Percentiles rank a stretch among this genome's conserved stretches.
These are phyloP conservation scores for Microdochium paspali DNA, from an alignment of 2,329 filamentous ascomycete species.

Conservation along the genomic window DNA sequence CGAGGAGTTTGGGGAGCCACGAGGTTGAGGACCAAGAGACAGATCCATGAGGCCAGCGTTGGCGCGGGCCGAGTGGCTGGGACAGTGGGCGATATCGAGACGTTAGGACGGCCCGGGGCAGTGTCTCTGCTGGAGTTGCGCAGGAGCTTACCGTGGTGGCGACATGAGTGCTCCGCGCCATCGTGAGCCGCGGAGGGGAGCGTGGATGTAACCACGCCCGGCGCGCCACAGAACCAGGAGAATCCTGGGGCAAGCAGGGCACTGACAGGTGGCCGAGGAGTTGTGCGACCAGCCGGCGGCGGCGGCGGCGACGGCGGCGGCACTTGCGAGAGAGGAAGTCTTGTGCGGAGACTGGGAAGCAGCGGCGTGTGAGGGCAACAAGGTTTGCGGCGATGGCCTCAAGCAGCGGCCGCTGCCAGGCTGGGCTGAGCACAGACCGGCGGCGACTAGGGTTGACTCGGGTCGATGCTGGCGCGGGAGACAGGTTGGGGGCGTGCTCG, in stretches of 20 bases:
- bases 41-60: background rate
- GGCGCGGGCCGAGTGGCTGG: background rate
- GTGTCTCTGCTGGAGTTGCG: background rate
- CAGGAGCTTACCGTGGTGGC: background rate
- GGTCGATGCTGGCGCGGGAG: too few relatives aligned
- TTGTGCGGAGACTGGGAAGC: too few relatives aligned
- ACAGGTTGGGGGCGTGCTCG: too few relatives aligned
- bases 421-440: too few relatives aligned
- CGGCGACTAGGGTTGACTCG: too few relatives aligned
- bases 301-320: too few relatives aligned
- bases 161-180: background rate
- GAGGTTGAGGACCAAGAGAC: background rate
- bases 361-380: too few relatives aligned
- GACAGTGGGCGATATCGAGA: background rate
- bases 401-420: too few relatives aligned
- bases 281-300: background rate
- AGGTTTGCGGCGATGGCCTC: too few relatives aligned
- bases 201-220: background rate
- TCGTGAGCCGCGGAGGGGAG: background rate
- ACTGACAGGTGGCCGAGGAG: background rate
- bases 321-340: too few relatives aligned
- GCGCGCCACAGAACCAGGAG: background rate
- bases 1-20: slow-evolving; percentile 2
- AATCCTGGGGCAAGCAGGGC: too few relatives aligned
- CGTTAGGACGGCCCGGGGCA: too few relatives aligned